Evolutionary conservation across 2,329 filamentous ascomycete genomes (phyloP).

Genomic region (Hymenoscyphus infarciens): DNA sequence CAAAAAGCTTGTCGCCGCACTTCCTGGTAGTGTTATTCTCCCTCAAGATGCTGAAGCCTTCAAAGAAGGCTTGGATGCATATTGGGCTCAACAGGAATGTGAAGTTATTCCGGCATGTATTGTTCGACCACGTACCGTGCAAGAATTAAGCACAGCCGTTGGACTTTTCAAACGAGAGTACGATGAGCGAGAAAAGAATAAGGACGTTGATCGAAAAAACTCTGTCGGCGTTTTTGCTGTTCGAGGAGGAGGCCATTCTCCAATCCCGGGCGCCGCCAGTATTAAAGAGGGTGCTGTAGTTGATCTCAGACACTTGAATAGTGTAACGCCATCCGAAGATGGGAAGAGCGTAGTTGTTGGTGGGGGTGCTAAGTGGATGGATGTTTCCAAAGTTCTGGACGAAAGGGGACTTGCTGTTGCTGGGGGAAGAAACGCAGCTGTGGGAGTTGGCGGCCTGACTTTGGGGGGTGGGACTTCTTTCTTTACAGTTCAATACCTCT

Average conservation of each 20-base stretch:
- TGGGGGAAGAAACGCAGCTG: slow-evolving; percentile 11
- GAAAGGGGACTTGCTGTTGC: slow-evolving; percentile 8
- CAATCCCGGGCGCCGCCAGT: slow-evolving; percentile 45
- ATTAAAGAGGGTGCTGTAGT: slow-evolving; percentile 48
- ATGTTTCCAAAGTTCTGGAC: slow-evolving; percentile 9
- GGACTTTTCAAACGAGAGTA: not conserved
- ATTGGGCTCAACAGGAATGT: not conserved
- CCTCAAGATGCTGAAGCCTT: not conserved
- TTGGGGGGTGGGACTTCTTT: slow-evolving; percentile 15
- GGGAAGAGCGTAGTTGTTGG: slow-evolving; percentile 25
- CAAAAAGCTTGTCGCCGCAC: not conserved
- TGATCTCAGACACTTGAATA: slow-evolving; percentile 37
- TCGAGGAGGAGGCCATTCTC: slow-evolving; percentile 55
- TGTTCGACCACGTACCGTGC: not conserved
- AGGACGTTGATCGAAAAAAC: not conserved
- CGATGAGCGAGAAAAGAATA: not conserved
- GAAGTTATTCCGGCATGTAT: not conserved
- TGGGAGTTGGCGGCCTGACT: slow-evolving; percentile 15
- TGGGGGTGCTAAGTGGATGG: slow-evolving; percentile 11
- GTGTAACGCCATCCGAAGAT: slow-evolving; percentile 18
- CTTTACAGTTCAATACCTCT: not conserved
- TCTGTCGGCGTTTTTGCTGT: slow-evolving; percentile 44
- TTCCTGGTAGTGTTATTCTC: not conserved
- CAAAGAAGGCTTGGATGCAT: not conserved
- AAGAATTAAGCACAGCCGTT: not conserved